Percentiles rank a stretch among this genome's conserved stretches.
Evolutionary conservation across 2,329 filamentous ascomycete species (phyloP).

Genomic region (Cryoendolithus antarcticus): DNA sequence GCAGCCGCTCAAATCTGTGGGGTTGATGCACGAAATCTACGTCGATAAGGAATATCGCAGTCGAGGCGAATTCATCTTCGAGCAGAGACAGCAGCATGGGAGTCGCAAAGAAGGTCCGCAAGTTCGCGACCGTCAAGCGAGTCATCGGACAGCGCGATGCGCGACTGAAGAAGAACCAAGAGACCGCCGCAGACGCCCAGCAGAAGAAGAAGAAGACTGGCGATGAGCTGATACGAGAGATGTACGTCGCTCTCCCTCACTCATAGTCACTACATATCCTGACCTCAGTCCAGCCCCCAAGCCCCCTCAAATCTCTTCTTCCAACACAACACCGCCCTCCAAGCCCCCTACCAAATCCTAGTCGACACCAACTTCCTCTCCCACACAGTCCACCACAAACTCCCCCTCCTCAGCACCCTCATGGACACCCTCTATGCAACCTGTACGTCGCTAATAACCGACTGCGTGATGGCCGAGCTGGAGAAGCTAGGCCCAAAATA

Average conservation of each 20-base stretch:
- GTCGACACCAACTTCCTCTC: constrained; percentile 86
- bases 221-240: constrained; percentile 57
- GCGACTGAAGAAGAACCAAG: constrained; percentile 68
- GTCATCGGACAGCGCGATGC: constrained; percentile 72
- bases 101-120: constrained; percentile 78
- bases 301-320: constrained; percentile 59
- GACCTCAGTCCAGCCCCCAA: constrained; percentile 17
- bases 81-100: constrained; percentile 54
- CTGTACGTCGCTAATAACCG: constrained; percentile 76
- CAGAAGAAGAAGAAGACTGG: constrained; percentile 44
- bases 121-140: constrained; percentile 76
- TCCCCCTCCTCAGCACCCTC: constrained; percentile 74
- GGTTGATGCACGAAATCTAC: too few species aligned
- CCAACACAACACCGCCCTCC: constrained; percentile 72
- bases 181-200: constrained; percentile 48
- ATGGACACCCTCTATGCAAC: constrained; percentile 93
- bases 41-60: too few species aligned
- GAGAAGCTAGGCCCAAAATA: constrained; percentile 87
- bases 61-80: too few species aligned
- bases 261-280: neutral
- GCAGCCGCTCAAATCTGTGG: too few species aligned
- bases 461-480: constrained; percentile 70
- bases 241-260: constrained; percentile 32
- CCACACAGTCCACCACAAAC: constrained; percentile 82
- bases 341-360: constrained; percentile 69